Evolutionary conservation across 2,329 filamentous ascomycete species (phyloP).

Genomic region (Coniochaeta ligniaria): DNA sequence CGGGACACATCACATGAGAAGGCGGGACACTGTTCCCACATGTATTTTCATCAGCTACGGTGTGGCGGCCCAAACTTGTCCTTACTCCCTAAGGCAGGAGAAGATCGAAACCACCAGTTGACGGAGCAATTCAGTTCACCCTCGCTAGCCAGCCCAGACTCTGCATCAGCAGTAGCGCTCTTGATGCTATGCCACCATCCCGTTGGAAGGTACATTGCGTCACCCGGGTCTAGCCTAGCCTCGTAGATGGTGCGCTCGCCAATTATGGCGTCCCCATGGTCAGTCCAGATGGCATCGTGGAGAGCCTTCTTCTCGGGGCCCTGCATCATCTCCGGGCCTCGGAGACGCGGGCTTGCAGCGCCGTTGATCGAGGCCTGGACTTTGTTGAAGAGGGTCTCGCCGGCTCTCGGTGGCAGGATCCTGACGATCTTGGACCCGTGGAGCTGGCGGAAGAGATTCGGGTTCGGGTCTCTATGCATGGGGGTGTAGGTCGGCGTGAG

Average conservation of each 20-base stretch:
- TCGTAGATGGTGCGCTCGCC: conserved; percentile 30
- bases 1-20: no score
- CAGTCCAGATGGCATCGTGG: conserved; percentile 63
- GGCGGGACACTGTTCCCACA: no score
- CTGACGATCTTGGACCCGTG: conserved; percentile 65
- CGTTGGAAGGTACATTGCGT: conserved; percentile 71
- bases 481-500: conserved; percentile 82
- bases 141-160: background rate
- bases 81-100: background rate
- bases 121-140: conserved; percentile 35
- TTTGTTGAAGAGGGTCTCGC: conserved; percentile 54
- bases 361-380: conserved; percentile 34
- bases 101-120: conserved; percentile 74
- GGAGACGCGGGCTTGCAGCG: conserved; percentile 42
- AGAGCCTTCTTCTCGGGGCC: conserved; percentile 62
- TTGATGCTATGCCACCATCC: conserved; percentile 86
- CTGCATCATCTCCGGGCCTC: conserved; percentile 87
- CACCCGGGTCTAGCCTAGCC: conserved; percentile 53
- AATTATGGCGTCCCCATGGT: conserved; percentile 9
- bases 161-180: conserved; percentile 39
- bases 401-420: conserved; percentile 58
- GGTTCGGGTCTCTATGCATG: conserved; percentile 87
- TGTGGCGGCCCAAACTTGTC: no score
- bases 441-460: conserved; percentile 85
- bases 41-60: no score